Conservation (phyloP, 2,329 filamentous ascomycete species). For the Coniochaeta hoffmannii region DNA sequence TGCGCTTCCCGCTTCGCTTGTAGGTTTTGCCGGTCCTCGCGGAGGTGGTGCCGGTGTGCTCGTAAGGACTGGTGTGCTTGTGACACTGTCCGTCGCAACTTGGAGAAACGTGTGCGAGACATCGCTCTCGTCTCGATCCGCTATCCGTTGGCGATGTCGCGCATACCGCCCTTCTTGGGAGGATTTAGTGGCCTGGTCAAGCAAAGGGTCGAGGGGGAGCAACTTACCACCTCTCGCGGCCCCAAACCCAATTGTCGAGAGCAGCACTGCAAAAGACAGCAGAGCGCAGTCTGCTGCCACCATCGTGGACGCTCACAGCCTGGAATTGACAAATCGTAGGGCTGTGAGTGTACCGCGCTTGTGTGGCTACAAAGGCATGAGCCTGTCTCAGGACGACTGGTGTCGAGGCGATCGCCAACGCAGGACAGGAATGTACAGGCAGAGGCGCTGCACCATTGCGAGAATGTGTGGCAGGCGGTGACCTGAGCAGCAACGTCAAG, state of each 20-base stretch:
- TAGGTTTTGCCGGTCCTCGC: background rate
- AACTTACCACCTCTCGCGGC: constrained; percentile 14
- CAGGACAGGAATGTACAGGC: background rate
- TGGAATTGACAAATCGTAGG: background rate
- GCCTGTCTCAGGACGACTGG: background rate
- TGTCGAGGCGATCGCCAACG: background rate
- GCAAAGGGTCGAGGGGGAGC: background rate
- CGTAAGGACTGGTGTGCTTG: background rate
- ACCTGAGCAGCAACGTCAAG: background rate
- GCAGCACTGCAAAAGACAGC: constrained; percentile 17
- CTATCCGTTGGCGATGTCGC: background rate
- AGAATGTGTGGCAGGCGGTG: background rate
- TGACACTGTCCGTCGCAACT: background rate
- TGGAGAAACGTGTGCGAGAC: background rate
- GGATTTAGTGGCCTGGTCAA: background rate
- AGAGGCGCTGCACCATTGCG: background rate
- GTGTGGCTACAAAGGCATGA: background rate
- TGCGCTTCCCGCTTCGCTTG: background rate
- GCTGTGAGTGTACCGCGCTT: background rate
- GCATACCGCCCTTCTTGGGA: background rate
- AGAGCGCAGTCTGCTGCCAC: constrained; percentile 15
- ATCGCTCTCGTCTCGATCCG: constrained; percentile 1
- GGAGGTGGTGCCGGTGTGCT: background rate
- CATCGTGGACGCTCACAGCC: constrained; percentile 9
- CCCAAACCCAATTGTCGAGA: constrained; percentile 14